Percentiles rank a stretch among this genome's conserved stretches.
Conservation (phyloP, 2,329 filamentous ascomycete genomes). For the Penicillium sp. region DNA sequence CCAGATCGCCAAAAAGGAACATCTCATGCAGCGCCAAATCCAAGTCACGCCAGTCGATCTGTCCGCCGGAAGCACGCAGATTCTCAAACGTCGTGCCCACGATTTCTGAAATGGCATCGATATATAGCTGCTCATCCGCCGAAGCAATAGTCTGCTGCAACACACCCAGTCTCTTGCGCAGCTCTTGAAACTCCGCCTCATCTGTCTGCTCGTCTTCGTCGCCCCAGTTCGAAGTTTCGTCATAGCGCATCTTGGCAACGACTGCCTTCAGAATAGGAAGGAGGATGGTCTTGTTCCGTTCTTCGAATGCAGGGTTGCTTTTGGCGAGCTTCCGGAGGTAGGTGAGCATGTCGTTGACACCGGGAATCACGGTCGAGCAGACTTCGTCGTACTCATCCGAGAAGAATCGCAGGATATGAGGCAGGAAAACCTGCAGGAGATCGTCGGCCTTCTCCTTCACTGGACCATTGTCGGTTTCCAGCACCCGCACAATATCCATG, state of each 20-base stretch:
- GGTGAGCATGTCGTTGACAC: slow-evolving; percentile 84
- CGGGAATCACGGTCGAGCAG: slow-evolving; percentile 91
- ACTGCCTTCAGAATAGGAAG: slow-evolving; percentile 86
- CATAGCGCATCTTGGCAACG: slow-evolving; percentile 93
- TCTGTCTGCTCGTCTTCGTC: slow-evolving; percentile 92
- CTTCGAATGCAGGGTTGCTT: slow-evolving; percentile 58
- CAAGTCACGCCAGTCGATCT: slow-evolving; percentile 89
- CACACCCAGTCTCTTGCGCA: slow-evolving; percentile 82
- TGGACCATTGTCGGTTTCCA: slow-evolving; percentile 63
- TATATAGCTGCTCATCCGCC: slow-evolving; percentile 81
- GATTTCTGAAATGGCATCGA: slow-evolving; percentile 79
- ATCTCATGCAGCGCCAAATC: slow-evolving; percentile 93
- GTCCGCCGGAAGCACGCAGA: slow-evolving; percentile 67
- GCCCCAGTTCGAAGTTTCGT: slow-evolving; percentile 90
- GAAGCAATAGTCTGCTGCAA: slow-evolving; percentile 89
- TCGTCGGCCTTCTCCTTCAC: slow-evolving; percentile 71
- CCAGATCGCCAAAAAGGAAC: slow-evolving; percentile 90
- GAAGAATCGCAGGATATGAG: slow-evolving; percentile 87
- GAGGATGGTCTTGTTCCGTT: slow-evolving; percentile 75
- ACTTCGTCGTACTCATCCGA: slow-evolving; percentile 97
- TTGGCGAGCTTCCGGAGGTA: slow-evolving; percentile 78
- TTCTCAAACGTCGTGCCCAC: slow-evolving; percentile 82
- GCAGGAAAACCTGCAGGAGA: slow-evolving; percentile 72
- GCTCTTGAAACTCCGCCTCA: slow-evolving; percentile 93
- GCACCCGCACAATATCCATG: slow-evolving; percentile 77